Base-by-base conservation (phyloP, 139 green algal species). In the Tetraselmis chui region DNA sequence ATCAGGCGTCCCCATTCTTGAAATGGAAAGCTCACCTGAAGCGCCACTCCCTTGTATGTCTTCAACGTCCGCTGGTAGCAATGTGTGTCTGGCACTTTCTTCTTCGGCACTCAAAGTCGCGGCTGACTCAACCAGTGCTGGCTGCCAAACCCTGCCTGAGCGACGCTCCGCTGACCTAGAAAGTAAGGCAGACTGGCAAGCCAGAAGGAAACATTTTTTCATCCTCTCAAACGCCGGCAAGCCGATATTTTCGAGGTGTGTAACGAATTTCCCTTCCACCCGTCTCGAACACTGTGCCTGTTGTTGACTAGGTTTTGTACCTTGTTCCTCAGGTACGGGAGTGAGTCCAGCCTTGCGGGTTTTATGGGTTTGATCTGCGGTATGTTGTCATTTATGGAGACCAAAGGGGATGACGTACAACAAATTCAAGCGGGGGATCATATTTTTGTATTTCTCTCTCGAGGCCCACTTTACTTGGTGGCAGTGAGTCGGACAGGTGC, bases 391-490 rank as follows among this genome's bases (percentile, higher is more conserved):
- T 85, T 89, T 80, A 87, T 90, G 28, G 81, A 86, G 28, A 81
- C 87, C 29, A 84, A 24, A 25, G 87, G 85, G 18, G 89, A 91
- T 31, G 29, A 80, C 26, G 45, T 93, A 0, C 83, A 87, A 59
- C 79, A 89, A 67, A 83, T 93, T 1, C 24, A 79, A 67, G 86
- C 87, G 0, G 93, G 93, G n/a, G n/a, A 32, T 78, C 88, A 88
- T 29, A 77, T 91, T 2, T 84, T 95, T 1, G 88, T 94, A 23
- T 94, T 96, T 59, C 76, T 93, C 31, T 74, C 87, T 74, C 81
- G 78, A 2, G 93, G 91, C 0, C 89, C 92, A 24, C 85, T 97
- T 28, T 87, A 89, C 30, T 80, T 96, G 11, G 93, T 95, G 26
- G 89, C 88, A 0, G 88, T 90, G 1, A 90, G 85, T 2, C 76